Base-by-base conservation (phyloP, 2,329 filamentous ascomycete genomes). In the Xylariaceae sp. region DNA sequence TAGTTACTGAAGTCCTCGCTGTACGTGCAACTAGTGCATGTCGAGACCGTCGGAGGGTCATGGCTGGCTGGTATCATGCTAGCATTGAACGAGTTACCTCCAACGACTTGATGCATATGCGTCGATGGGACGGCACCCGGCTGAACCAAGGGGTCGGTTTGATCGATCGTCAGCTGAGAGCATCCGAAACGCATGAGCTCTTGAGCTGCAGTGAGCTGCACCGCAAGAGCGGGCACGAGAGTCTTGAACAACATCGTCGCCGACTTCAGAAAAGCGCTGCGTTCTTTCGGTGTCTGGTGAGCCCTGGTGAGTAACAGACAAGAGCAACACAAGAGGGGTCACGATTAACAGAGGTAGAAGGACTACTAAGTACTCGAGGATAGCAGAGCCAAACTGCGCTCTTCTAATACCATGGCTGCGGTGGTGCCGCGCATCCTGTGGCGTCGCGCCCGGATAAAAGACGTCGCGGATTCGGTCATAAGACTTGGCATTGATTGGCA, bases 121-220 rank as follows among this genome's bases (percentile, higher is more conserved):
- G 63, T 57, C 27, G 63, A 65, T 6, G 62, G 63, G 50, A 57
- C 51, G 52, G 57, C 63, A 44, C 62, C 62, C 11, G 62, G 61
- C 56, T 65, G 58, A 36, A 64, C 63, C 31, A 65, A 50, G 10
- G 63, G 63, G 48, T 65, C 63, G 45, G 64, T 56, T 22, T 65
- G 63, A 53, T 68, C 64, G 50, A 68, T 61, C 41, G 62, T 63
- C 48, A 68, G 62, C 57, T 66, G 64, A 7, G 64, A 66, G 59
- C 66, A 68, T 31, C 63, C 65, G 47, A 67, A 68, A 38, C 66
- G 65, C 62, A 68, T 68, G 57, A 68, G 61, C 55, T 66, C 64
- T 53, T 67, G 66, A 15, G 64, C 65, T 30, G 62, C 54, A 40
- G 51, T 56, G 44, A 61, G 51, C 49, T 60, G 60, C 49, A 58